These are phyloP conservation scores for Colletotrichum sp. DNA, from an alignment of 2,329 filamentous ascomycete species.

Conservation along the genomic window DNA sequence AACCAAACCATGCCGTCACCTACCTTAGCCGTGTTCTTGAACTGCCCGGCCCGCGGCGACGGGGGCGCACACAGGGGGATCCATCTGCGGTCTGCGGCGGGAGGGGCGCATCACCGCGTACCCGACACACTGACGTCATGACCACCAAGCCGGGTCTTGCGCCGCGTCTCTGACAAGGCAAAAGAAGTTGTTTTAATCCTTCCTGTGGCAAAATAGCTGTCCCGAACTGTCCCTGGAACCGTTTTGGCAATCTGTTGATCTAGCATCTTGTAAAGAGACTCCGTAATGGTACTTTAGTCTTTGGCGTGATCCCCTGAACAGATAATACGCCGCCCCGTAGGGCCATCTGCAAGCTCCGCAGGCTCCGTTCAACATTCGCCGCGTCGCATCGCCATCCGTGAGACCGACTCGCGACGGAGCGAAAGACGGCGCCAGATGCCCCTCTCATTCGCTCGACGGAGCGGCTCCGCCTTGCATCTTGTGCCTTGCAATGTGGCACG, in stretches of 20 bases:
- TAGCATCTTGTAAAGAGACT: not conserved
- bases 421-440: not conserved
- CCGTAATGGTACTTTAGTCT: not conserved
- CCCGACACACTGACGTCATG: not conserved
- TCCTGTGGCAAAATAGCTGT: not conserved
- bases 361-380: not conserved
- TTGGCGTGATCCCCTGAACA: not conserved
- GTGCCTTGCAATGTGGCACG: not conserved
- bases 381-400: not conserved
- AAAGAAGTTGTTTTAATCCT: not conserved
- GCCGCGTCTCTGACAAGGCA: not conserved
- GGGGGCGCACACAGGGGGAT: not conserved
- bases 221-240: not conserved
- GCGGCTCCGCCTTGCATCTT: not conserved
- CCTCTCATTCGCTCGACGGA: not conserved
- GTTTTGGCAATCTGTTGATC: not conserved
- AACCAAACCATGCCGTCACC: conserved; percentile 7
- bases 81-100: not conserved
- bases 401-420: not conserved
- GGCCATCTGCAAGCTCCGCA: not conserved
- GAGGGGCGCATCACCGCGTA: not conserved
- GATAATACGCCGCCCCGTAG: not conserved
- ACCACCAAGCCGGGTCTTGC: not conserved
- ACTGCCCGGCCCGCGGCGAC: not conserved
- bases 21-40: not conserved